Base-by-base conservation (phyloP, 164 flowering plant genomes). In the Vitis cinerea region DNA sequence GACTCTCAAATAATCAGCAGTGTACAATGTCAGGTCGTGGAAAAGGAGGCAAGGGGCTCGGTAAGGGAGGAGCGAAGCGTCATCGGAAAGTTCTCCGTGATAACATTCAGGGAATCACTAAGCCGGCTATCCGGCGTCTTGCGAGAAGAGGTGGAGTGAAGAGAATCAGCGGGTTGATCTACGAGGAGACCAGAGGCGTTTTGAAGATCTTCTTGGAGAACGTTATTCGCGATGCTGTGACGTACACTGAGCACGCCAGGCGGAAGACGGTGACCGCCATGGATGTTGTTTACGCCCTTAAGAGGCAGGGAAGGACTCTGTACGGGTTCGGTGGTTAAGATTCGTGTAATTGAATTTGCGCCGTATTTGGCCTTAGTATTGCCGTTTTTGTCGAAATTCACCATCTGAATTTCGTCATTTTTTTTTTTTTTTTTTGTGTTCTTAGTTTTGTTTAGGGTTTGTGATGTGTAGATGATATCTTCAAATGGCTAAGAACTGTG, bases 251-350 rank as follows among this genome's bases (percentile, higher is more conserved):
- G 68, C 77, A 74, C 72, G 77, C 77, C 2, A 58, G 77, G 31
- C 54, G 77, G 69, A 74, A 74, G 72, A 74, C 77, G 5, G 77
- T 74, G 19, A 74, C 77, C 2, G 77, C 77, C 63, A 73, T 73
- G 76, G 76, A 73, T 31, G 76, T 73, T 10, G 76, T 73, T 7
- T 73, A 73, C 12, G 72, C 77, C 1, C 65, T 74, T 8, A 74
- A 74, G 72, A 68, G 77, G 69, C 77, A 74, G 54, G 77, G 77
- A 1, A 63, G 77, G 69, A 74, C 77, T 44, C 63, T 74, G 8
- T 74, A 74, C 61, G 77, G 77, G 0, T 74, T 74, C 53, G 76
- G 76, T 5, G 76, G 76, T 63, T 73, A n/a, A 37, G 16, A n/a
- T 37, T 37, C 27, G 1, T 23, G 27, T 23, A 23, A 23, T 23